Conservation (phyloP, 371 early-diverging fungal genomes). For the Rhizopus delemar region DNA sequence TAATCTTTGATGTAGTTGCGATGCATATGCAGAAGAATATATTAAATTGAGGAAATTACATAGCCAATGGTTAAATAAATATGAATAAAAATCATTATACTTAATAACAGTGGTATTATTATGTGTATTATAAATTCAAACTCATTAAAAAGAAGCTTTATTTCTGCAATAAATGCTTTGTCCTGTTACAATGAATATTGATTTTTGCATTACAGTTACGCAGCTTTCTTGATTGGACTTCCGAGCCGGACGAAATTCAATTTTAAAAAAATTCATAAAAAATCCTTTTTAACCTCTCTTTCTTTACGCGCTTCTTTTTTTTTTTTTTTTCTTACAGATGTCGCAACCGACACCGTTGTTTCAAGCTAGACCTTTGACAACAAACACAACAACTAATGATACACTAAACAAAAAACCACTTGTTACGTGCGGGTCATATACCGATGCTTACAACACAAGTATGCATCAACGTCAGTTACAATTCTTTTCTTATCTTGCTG, state of each 20-base stretch:
- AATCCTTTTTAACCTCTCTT: background rate
- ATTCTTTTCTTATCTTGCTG: background rate
- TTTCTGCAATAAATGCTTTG: too few relatives aligned
- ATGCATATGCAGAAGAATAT: constrained; percentile 58
- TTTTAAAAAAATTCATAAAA: background rate
- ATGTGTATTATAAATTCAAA: too few relatives aligned
- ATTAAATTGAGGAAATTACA: constrained; percentile 31
- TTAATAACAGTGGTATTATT: background rate
- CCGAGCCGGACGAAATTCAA: background rate
- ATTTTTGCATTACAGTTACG: too few relatives aligned
- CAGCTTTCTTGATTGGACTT: too few relatives aligned
- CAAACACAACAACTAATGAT: background rate
- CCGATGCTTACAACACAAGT: constrained; percentile 6
- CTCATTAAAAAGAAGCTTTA: too few relatives aligned
- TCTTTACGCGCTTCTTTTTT: constrained; percentile 3
- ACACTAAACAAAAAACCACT: background rate
- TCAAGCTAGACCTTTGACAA: background rate
- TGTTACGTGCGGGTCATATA: constrained; percentile 7
- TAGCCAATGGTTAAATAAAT: background rate
- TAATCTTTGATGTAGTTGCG: constrained; percentile 74
- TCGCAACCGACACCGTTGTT: background rate
- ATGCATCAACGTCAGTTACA: constrained; percentile 1
- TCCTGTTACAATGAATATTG: too few relatives aligned
- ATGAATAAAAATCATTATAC: background rate
- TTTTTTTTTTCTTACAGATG: background rate